A percentile compares a stretch with the other conserved stretches of the same genome.
phyloP scores from a whole-genome alignment of 495 filamentous ascomycete genomes.

The Amphirosellinia nigrospora region DNA sequence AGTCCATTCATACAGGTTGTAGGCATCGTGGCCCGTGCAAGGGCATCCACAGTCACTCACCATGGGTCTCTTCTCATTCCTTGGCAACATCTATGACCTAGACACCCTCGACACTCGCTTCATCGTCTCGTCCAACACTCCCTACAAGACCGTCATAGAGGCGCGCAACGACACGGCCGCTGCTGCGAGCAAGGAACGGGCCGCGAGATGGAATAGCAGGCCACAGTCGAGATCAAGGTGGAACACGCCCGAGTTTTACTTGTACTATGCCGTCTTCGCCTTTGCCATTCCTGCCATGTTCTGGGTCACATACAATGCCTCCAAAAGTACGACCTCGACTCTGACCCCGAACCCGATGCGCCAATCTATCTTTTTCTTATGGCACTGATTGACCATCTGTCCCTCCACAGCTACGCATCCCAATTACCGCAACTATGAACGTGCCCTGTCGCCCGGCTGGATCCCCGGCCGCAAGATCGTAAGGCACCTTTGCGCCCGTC shows the following conservation, averaged over 20 bases:
- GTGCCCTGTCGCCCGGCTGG: conserved; percentile 81
- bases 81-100: conserved; percentile 74
- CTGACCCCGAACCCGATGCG: no score
- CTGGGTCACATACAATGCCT: conserved; percentile 82
- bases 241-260: conserved; percentile 83
- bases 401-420: conserved; percentile 72
- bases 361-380: background rate
- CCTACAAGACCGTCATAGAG: conserved; percentile 60
- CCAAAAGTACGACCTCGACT: conserved; percentile 66
- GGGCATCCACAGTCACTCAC: conserved; percentile 5
- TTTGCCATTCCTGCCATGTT: conserved; percentile 85
- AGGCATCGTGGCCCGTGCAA: conserved; percentile 27
- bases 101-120: conserved; percentile 95
- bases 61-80: conserved; percentile 48
- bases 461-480: conserved; percentile 92
- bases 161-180: conserved; percentile 40
- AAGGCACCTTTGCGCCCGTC: conserved; percentile 40
- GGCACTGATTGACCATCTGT: background rate
- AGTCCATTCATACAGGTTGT: conserved; percentile 7
- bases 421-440: conserved; percentile 75
- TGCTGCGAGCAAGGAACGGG: conserved; percentile 36
- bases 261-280: conserved; percentile 77
- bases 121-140: conserved; percentile 71
- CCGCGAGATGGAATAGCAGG: conserved; percentile 50
- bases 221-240: conserved; percentile 75